Conservation (phyloP, 129 eudicot species). For the Centaurea solstitialis region DNA sequence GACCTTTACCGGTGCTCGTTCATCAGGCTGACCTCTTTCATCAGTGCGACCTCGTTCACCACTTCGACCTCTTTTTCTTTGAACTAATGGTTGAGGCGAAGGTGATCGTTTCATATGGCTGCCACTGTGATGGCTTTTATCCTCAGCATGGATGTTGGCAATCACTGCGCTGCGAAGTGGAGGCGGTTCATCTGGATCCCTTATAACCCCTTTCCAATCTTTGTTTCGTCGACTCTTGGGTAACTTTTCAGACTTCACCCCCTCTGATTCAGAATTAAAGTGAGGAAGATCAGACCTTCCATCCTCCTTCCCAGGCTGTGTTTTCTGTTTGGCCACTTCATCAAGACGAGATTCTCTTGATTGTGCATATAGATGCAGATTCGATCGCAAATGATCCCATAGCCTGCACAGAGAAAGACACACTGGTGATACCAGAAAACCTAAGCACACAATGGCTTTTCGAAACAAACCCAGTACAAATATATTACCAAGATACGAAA, state of each 20-base stretch:
- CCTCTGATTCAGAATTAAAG: conserved; percentile 44
- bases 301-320: conserved; percentile 32
- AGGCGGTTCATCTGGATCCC: conserved; percentile 57
- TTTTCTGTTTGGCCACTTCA: conserved; percentile 49
- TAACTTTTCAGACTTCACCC: conserved; percentile 29
- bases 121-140: conserved; percentile 26
- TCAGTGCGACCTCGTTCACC: conserved; percentile 60
- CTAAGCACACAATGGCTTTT: conserved; percentile 6
- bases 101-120: conserved; percentile 37
- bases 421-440: neutral
- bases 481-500: conserved; percentile 76
- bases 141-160: conserved; percentile 32
- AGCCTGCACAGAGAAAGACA: conserved; percentile 53
- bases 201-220: conserved; percentile 59
- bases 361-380: conserved; percentile 70
- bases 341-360: conserved; percentile 34
- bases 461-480: conserved; percentile 9
- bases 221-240: conserved; percentile 45
- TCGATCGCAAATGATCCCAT: conserved; percentile 79
- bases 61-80: conserved; percentile 63
- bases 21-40: conserved; percentile 58
- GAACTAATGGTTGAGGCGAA: conserved; percentile 47
- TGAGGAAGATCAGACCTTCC: conserved; percentile 26
- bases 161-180: conserved; percentile 52
- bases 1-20: conserved; percentile 49